phyloP scores from a whole-genome alignment of 306 rosid species.

The Quillaja saponaria region DNA sequence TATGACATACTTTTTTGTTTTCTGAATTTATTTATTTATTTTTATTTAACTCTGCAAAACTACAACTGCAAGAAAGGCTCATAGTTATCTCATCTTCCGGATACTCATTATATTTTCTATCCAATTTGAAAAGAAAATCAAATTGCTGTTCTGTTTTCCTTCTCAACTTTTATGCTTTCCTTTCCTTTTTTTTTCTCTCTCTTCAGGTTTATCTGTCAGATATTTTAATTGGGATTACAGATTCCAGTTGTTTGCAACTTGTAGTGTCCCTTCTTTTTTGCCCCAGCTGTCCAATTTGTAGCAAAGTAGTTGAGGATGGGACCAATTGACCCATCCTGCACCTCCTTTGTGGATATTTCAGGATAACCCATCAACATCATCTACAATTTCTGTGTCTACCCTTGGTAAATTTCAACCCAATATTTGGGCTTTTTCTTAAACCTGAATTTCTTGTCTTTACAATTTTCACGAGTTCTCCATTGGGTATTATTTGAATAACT shows the following conservation, averaged over 20 bases:
- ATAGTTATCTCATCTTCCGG: no score
- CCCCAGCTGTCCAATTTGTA: constrained; percentile 65
- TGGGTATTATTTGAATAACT: constrained; percentile 32
- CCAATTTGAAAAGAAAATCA: neutral
- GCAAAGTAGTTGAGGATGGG: constrained; percentile 70
- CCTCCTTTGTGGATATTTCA: constrained; percentile 48
- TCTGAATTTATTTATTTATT: no score
- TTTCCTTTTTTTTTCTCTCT: constrained; percentile 39
- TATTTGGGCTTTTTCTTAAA: constrained; percentile 32
- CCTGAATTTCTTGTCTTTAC: constrained; percentile 4
- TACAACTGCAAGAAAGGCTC: no score
- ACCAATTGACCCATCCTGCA: constrained; percentile 70
- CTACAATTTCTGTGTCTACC: constrained; percentile 48
- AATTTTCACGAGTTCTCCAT: neutral
- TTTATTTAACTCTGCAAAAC: no score
- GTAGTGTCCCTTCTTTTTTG: constrained; percentile 69
- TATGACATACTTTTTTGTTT: no score
- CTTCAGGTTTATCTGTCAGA: constrained; percentile 50
- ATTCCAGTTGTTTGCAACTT: constrained; percentile 68
- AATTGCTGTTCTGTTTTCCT: constrained; percentile 1
- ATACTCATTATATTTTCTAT: no score
- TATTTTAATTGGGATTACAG: constrained; percentile 65
- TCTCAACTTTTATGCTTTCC: constrained; percentile 11
- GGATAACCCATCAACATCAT: constrained; percentile 70
- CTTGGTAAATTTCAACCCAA: constrained; percentile 42